These are phyloP conservation scores for Penstemon eatonii DNA, from an alignment of 257 asterid species.

Conservation along the genomic window DNA sequence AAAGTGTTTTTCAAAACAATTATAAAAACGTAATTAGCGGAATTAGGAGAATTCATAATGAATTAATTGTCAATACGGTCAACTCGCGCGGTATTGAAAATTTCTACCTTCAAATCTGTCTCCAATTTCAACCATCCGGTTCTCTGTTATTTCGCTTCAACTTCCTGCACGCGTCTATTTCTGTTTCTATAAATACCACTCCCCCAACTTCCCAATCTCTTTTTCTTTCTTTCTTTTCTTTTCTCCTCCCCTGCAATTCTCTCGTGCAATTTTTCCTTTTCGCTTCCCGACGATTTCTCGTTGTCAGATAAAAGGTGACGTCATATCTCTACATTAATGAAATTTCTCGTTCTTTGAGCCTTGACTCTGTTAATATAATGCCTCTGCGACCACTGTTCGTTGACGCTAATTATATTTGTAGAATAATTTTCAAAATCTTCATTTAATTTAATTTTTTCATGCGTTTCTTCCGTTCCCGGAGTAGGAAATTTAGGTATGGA, in stretches of 20 bases:
- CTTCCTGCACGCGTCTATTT: conserved; percentile 6
- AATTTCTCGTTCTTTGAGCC: conserved; percentile 35
- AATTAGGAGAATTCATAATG: no score
- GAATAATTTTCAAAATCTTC: conserved; percentile 26
- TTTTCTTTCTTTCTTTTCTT: not conserved
- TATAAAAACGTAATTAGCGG: no score
- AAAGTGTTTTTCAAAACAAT: no score
- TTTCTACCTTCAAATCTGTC: not conserved
- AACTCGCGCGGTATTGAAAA: conserved; percentile 11
- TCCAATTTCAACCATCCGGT: not conserved
- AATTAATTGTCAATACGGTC: not conserved
- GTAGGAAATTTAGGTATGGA: conserved; percentile 20
- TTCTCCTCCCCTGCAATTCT: not conserved
- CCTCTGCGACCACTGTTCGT: conserved; percentile 33
- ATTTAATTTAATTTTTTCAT: conserved; percentile 2
- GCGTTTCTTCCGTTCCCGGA: not conserved
- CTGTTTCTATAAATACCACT: conserved; percentile 14
- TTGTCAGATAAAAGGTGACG: conserved; percentile 36
- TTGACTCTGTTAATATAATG: conserved; percentile 30
- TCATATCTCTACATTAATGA: conserved; percentile 25
- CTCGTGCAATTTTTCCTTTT: not conserved
- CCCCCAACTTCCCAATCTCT: not conserved
- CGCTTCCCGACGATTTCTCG: not conserved
- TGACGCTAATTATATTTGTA: conserved; percentile 23
- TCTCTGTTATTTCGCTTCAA: not conserved